Conservation (phyloP, 129 eudicot species). For the Apium graveolens region DNA sequence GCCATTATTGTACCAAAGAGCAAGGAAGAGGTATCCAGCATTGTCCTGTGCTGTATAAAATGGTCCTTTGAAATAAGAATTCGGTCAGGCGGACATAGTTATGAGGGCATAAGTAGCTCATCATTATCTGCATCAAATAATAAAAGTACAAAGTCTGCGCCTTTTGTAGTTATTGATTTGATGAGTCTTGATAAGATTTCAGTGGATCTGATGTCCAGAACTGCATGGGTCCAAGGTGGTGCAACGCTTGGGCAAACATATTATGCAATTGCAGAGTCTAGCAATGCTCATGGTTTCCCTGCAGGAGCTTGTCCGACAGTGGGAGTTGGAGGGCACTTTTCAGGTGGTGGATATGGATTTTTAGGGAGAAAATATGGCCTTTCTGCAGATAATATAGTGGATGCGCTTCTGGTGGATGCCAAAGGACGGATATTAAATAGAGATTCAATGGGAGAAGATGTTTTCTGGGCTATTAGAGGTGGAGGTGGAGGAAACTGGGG, state of each 20-base stretch:
- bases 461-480: slow-evolving; percentile 86
- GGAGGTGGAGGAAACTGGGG: slow-evolving; percentile 84
- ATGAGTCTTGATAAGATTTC: slow-evolving; percentile 37
- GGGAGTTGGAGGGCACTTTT: slow-evolving; percentile 71
- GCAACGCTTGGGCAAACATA: slow-evolving; percentile 75
- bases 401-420: slow-evolving; percentile 50
- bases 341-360: slow-evolving; percentile 82
- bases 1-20: slow-evolving; percentile 59
- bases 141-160: slow-evolving; percentile 11
- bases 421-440: slow-evolving; percentile 46
- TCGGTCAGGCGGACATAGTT: slow-evolving; percentile 78
- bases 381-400: slow-evolving; percentile 73
- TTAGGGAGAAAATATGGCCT: slow-evolving; percentile 64
- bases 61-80: slow-evolving; percentile 42
- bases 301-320: slow-evolving; percentile 84
- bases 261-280: slow-evolving; percentile 39
- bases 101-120: slow-evolving; percentile 50
- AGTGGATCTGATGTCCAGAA: slow-evolving; percentile 36
- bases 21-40: slow-evolving; percentile 37
- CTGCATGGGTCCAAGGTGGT: slow-evolving; percentile 84
- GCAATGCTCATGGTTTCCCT: slow-evolving; percentile 47
- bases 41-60: slow-evolving; percentile 33
- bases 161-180: slow-evolving; percentile 66
- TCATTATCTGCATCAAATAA: slow-evolving; percentile 38
- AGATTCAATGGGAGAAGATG: slow-evolving; percentile 82